Evolutionary conservation across 2,329 filamentous ascomycete species (phyloP).

Genomic region (Metarhizium album): DNA sequence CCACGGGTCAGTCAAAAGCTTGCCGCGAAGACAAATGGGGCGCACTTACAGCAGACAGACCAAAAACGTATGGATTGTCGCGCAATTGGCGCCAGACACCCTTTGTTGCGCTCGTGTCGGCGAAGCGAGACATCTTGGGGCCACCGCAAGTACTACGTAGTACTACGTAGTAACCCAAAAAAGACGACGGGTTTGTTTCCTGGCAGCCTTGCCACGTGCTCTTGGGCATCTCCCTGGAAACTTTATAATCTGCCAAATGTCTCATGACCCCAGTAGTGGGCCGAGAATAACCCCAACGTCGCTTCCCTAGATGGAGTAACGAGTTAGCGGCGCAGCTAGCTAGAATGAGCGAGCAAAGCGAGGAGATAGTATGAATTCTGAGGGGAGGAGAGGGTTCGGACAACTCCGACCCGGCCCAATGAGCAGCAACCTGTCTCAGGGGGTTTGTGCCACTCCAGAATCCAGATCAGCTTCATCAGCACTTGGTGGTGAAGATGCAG

Average conservation of each 20-base stretch:
- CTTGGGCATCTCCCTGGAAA: neutral
- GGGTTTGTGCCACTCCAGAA: neutral
- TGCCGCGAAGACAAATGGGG: neutral
- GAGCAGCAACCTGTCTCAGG: neutral
- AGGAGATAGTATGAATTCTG: too few relatives aligned
- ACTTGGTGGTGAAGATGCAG: neutral
- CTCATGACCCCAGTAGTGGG: neutral
- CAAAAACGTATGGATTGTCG: conserved; percentile 29
- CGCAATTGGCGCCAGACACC: conserved; percentile 12
- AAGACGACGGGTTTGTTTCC: too few relatives aligned
- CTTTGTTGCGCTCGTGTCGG: neutral
- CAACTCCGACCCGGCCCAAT: neutral
- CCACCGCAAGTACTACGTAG: too few relatives aligned
- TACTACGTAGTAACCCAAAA: too few relatives aligned
- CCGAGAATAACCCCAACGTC: neutral
- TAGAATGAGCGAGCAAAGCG: neutral
- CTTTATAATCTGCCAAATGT: neutral
- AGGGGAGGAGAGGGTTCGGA: neutral
- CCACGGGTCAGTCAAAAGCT: neutral
- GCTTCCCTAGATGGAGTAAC: neutral
- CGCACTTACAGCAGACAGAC: conserved; percentile 18
- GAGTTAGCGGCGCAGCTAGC: too few relatives aligned
- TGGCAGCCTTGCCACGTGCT: neutral
- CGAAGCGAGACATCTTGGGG: neutral
- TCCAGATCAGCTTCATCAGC: neutral